Evolutionary conservation across 768 basidiomycete genomes (phyloP), one percentile per base, ranked within the genome.

Genomic region (Boletus vinaceobasis): DNA sequence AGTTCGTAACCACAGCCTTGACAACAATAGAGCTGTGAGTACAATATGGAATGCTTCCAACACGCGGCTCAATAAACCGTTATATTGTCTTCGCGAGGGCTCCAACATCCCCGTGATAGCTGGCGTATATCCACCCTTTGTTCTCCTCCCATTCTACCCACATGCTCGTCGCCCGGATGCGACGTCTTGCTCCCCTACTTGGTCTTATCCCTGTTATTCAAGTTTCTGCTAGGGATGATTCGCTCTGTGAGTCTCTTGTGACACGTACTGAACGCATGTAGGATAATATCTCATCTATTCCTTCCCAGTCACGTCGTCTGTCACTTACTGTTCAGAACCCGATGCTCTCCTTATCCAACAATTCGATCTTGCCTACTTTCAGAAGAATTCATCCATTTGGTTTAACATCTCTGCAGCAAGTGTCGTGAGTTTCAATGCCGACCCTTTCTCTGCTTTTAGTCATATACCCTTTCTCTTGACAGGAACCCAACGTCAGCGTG

Each of bases 401-500:
- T 97, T 97, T 76, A 88, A 90, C 60, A 83, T 96, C 51, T 87
- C 88, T 37, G 90, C 90, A 7, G 88, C 88, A 36, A 89, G 89
- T 56, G 91, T 95, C 55, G 89, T 93, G 60, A 61, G 88, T 85
- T 21, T 58, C 21, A 19, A 43, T 29, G 37, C 46, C 21, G n/a
- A 0, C 0, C n/a, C 9, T 38, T 27, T 57, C 46, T 46, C 7
- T 31, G 8, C 42, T 38, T 55, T 46, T 55, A 48, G n/a, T 56
- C 50, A 57, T 56, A 49, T 59, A 59, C 26, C 52, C 44, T 56
- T 60, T 55, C 33, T 50, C 48, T 38, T 47, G 6, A 32, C 23
- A 90, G 89, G 78, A 86, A 76, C 66, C 83, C 43, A 83, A 89
- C 66, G 78, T 93, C 62, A 92, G 83, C 64, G 90, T 96, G 50